Conservation (phyloP, 768 basidiomycete species). For the Mycena rosella region DNA sequence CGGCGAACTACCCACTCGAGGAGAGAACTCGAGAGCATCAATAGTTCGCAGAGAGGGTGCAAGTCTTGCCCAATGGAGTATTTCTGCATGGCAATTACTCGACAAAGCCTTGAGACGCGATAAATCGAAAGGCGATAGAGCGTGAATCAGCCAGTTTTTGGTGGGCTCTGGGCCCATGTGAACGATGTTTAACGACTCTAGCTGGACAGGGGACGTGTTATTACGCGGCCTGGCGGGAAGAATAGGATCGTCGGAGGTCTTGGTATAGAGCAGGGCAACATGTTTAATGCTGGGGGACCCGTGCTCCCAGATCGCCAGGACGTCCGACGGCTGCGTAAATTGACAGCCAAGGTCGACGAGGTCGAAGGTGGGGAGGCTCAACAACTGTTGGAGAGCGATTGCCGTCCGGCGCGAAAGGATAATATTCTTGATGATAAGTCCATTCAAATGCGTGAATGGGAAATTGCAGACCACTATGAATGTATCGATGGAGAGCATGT, state of each 20-base stretch:
- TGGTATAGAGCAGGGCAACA: not conserved
- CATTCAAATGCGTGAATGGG: not conserved
- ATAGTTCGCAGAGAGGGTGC: not conserved
- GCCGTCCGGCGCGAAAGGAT: not conserved
- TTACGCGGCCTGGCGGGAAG: not conserved
- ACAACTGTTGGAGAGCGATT: not conserved
- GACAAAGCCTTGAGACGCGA: not conserved
- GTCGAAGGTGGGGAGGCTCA: not conserved
- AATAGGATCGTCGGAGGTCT: too few species aligned
- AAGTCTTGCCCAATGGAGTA: not conserved
- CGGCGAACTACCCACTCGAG: not conserved
- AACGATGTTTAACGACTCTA: not conserved
- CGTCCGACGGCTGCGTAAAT: not conserved
- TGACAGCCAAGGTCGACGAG: not conserved
- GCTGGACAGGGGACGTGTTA: not conserved
- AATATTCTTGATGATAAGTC: not conserved
- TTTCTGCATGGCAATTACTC: not conserved
- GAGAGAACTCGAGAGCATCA: not conserved
- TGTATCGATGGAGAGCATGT: not conserved
- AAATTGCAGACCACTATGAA: not conserved
- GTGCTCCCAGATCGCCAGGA: not conserved
- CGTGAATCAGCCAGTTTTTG: not conserved
- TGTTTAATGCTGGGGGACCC: not conserved
- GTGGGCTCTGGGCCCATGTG: not conserved
- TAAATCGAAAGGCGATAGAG: not conserved